phyloP scores from a whole-genome alignment of 2,329 filamentous ascomycete species.

The Biscogniauxia sp. region DNA sequence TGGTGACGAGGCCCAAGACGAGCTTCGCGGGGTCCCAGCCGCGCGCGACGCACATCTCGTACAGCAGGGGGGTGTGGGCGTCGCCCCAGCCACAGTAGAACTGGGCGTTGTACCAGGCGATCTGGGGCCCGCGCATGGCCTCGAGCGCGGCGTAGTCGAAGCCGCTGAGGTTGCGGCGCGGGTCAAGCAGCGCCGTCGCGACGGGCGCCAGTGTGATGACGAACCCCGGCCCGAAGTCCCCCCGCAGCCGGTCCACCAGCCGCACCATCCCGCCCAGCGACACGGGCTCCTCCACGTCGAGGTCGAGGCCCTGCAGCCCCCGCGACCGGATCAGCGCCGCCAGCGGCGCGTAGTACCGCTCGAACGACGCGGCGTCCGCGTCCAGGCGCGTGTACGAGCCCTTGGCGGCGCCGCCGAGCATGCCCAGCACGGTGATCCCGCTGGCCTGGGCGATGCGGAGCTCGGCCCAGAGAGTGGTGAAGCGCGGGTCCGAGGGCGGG shows the following conservation, averaged over 20 bases:
- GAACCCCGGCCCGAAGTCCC: constrained; percentile 65
- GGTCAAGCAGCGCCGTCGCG: constrained; percentile 65
- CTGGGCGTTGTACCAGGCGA: constrained; percentile 79
- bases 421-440: constrained; percentile 73
- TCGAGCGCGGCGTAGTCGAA: constrained; percentile 74
- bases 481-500: constrained; percentile 59
- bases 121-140: constrained; percentile 57
- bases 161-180: constrained; percentile 66
- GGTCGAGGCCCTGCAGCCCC: constrained; percentile 63
- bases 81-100: constrained; percentile 85
- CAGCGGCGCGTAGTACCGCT: constrained; percentile 67
- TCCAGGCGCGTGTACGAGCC: constrained; percentile 64
- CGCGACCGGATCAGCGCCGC: constrained; percentile 56
- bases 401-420: constrained; percentile 76
- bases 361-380: constrained; percentile 53
- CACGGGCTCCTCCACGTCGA: constrained; percentile 74
- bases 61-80: constrained; percentile 49
- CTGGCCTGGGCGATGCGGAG: constrained; percentile 64
- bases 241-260: constrained; percentile 61
- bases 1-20: constrained; percentile 73
- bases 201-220: constrained; percentile 78
- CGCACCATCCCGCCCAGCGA: constrained; percentile 60
- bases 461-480: constrained; percentile 68
- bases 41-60: constrained; percentile 43
- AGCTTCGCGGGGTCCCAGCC: constrained; percentile 69